Percentiles rank a stretch among this genome's conserved stretches.
Conservation (phyloP, 2,329 filamentous ascomycete genomes). For the Cercospora canescens region DNA sequence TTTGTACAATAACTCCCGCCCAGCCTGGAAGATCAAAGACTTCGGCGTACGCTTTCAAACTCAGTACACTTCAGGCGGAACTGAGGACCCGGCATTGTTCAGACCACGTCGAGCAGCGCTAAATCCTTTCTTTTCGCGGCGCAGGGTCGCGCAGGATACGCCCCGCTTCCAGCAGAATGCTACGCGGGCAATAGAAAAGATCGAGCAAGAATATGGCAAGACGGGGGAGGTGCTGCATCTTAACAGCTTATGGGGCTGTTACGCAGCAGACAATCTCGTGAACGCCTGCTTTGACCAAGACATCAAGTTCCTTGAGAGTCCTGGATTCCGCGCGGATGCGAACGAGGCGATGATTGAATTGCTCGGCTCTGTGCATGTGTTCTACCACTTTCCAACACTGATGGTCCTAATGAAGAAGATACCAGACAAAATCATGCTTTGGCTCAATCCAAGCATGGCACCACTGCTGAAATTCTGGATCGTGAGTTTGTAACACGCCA, state of each 20-base stretch:
- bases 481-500: not conserved
- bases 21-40: conserved; percentile 10
- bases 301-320: conserved; percentile 9
- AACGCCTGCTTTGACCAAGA: conserved; percentile 11
- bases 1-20: conserved; percentile 31
- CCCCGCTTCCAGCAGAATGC: conserved; percentile 2
- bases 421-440: not conserved
- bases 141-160: conserved; percentile 7
- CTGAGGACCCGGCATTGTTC: conserved; percentile 30
- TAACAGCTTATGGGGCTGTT: conserved; percentile 15
- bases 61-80: not conserved
- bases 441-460: conserved; percentile 2
- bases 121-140: conserved; percentile 46
- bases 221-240: conserved; percentile 6
- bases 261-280: conserved; percentile 16
- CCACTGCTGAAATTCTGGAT: conserved; percentile 5
- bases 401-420: conserved; percentile 1
- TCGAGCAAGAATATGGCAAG: conserved; percentile 9
- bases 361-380: not conserved
- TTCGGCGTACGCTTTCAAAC: not conserved
- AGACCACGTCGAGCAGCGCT: conserved; percentile 43
- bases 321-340: conserved; percentile 4
- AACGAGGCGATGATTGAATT: conserved; percentile 9
- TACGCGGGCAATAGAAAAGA: not conserved
- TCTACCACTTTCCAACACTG: not conserved